Evolutionary conservation across 495 filamentous ascomycete genomes (phyloP), one percentile per base, ranked within the genome.

Genomic region (Cenococcum geophilum): DNA sequence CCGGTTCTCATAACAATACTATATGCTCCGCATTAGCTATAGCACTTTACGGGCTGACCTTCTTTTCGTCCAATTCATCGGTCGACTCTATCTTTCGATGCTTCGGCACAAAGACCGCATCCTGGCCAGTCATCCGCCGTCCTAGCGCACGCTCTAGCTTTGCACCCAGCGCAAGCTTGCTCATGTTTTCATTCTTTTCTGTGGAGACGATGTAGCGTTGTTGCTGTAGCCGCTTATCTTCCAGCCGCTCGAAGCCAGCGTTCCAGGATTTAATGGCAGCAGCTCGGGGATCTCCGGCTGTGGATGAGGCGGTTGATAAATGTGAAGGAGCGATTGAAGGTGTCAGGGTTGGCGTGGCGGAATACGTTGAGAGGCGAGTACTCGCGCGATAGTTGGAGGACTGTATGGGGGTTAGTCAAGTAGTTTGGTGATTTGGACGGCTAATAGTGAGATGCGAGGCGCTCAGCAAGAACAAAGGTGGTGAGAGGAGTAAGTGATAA

Each of bases 131-230:
- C 91, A 97, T 95, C 66, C 93, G 83, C 67, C 93, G 79, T 57
- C 84, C 89, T 40, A 98, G 83, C 12, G 93, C 93, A 42, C 93
- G 86, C 72, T 98, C 93, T 43, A 97, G 81, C 76, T 97, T 97
- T 42, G 93, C 92, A 48, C 91, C 88, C 45, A 97, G 80, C 32
- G 92, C 92, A 59, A 97, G 78, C 76, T 96, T 95, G 75, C 85
- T 89, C 69, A 96, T 74, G 72, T 89, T 88, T 63, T 89, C 89
- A 53, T 78, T 84, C 80, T 97, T 96, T 75, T 95, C 85, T 40
- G 83, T 78, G 60, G 79, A 88, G 22, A 91, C 84, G 50, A 86
- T 81, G 70, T 95, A 96, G 61, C 93, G 87, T 77, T 98, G 93
- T 61, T 85, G 79, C 62, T 81, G 76, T 34, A 97, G 83, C 27